A percentile compares a stretch with the other conserved stretches of the same genome.
Conservation (phyloP, 495 filamentous ascomycete species). For the Aspergillus egyptiacus region DNA sequence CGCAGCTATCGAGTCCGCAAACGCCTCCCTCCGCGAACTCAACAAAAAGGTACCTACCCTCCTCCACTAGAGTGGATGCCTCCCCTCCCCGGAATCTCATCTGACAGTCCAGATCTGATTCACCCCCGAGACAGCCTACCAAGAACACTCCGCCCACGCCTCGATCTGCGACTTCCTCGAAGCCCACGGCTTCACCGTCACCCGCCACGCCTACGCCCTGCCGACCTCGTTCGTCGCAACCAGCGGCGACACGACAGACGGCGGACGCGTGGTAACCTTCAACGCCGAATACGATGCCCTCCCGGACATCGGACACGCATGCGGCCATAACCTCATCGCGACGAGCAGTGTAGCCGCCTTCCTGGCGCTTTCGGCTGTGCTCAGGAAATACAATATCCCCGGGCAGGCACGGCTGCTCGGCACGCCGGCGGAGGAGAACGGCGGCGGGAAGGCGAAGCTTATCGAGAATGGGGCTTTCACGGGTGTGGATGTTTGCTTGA, state of each 20-base stretch:
- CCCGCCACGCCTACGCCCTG: slow-evolving; percentile 42
- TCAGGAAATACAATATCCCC: slow-evolving; percentile 40
- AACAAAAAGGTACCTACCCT: neutral
- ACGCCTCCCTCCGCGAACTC: neutral
- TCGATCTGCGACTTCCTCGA: slow-evolving; percentile 51
- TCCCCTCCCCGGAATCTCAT: slow-evolving; percentile 5
- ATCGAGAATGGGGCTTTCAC: slow-evolving; percentile 58
- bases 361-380: slow-evolving; percentile 48
- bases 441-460: slow-evolving; percentile 63
- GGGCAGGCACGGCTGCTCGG: slow-evolving; percentile 61
- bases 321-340: slow-evolving; percentile 66
- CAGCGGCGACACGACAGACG: slow-evolving; percentile 35
- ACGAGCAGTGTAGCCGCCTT: slow-evolving; percentile 55
- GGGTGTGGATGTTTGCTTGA: slow-evolving; percentile 58
- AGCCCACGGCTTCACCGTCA: slow-evolving; percentile 50
- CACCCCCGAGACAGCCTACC: slow-evolving; percentile 53
- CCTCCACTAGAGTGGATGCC: too few relatives aligned
- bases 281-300: slow-evolving; percentile 51
- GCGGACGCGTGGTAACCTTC: slow-evolving; percentile 39
- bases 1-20: neutral
- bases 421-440: slow-evolving; percentile 66
- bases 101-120: slow-evolving; percentile 46
- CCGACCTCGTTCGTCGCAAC: slow-evolving; percentile 35
- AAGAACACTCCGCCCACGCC: slow-evolving; percentile 54
- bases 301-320: slow-evolving; percentile 58